phyloP scores from a whole-genome alignment of 2,329 filamentous ascomycete genomes.

The Talaromyces sp. region DNA sequence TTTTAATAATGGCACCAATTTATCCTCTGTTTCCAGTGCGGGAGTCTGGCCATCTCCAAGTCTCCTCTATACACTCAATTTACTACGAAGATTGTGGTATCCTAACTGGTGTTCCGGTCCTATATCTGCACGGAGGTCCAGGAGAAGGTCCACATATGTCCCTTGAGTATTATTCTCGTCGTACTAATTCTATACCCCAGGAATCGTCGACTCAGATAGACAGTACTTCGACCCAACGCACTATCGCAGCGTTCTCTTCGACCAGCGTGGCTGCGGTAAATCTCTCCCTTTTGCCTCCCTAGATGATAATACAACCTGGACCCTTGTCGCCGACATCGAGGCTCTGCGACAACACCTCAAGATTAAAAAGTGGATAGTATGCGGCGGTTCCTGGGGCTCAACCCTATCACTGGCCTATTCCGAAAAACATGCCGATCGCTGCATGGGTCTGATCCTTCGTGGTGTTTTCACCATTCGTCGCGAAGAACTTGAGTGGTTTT shows the following conservation, averaged over 20 bases:
- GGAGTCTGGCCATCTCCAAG: slow-evolving; percentile 1
- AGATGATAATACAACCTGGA: slow-evolving; percentile 41
- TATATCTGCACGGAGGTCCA: slow-evolving; percentile 43
- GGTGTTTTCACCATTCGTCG: slow-evolving; percentile 32
- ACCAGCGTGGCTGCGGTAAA: slow-evolving; percentile 43
- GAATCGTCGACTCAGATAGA: neutral
- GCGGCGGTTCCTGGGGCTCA: slow-evolving; percentile 46
- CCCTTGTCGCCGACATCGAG: slow-evolving; percentile 43
- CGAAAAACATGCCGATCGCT: slow-evolving; percentile 34
- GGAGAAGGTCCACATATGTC: slow-evolving; percentile 30
- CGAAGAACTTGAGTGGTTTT: neutral
- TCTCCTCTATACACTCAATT: neutral
- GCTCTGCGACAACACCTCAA: slow-evolving; percentile 31
- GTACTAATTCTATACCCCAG: neutral
- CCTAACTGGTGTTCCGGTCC: neutral
- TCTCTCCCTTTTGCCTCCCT: slow-evolving; percentile 37
- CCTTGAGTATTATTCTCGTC: neutral
- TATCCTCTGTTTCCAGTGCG: slow-evolving; percentile 1
- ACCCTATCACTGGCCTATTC: slow-evolving; percentile 41
- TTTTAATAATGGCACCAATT: neutral
- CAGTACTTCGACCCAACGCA: slow-evolving; percentile 39
- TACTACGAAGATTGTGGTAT: neutral
- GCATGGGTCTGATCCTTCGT: slow-evolving; percentile 36
- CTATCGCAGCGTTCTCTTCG: slow-evolving; percentile 43
- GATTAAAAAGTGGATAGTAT: slow-evolving; percentile 41